These are phyloP conservation scores for Silene noctiflora DNA, from an alignment of 179 eudicot genomes.

Conservation along the genomic window DNA sequence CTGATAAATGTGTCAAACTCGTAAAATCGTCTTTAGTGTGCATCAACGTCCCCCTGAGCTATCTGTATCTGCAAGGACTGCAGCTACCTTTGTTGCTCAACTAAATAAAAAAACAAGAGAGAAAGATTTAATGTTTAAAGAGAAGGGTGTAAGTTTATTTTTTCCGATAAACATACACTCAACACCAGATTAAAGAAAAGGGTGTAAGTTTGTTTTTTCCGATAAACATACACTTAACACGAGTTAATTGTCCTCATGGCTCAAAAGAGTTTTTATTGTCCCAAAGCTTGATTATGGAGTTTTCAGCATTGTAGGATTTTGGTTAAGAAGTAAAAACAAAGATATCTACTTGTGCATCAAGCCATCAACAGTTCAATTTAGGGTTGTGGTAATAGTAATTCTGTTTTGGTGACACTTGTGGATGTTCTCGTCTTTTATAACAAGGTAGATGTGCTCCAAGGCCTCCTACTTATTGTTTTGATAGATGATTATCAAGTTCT, in stretches of 20 bases:
- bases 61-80: neutral
- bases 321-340: neutral
- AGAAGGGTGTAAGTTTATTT: neutral
- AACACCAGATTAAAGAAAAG: neutral
- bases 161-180: neutral
- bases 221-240: neutral
- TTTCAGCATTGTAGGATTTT: neutral
- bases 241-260: neutral
- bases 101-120: neutral
- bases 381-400: too few species aligned
- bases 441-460: neutral
- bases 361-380: neutral
- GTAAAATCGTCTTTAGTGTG: neutral
- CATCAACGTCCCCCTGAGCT: neutral
- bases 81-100: neutral
- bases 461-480: neutral
- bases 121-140: conserved; percentile 1
- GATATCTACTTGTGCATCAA: neutral
- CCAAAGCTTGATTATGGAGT: neutral
- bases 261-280: neutral
- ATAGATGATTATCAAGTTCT: too few species aligned
- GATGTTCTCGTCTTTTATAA: neutral
- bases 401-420: neutral
- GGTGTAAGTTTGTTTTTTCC: neutral
- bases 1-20: neutral